Conservation (phyloP, 2,329 filamentous ascomycete species). For the Calonectria ilicicola region DNA sequence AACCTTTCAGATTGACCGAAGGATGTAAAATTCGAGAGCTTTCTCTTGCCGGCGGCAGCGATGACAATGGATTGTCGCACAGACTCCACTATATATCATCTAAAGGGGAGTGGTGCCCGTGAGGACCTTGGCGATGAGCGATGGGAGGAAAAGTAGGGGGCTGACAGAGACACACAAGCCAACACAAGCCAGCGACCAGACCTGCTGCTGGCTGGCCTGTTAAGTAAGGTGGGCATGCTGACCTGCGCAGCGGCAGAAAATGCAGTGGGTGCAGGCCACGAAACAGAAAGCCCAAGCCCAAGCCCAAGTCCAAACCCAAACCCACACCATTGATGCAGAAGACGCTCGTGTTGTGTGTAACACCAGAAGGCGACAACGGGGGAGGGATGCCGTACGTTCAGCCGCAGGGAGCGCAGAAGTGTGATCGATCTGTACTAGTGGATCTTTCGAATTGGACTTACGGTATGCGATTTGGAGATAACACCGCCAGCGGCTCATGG, state of each 20-base stretch:
- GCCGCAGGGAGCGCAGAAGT: constrained; percentile 29
- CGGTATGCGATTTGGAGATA: constrained; percentile 33
- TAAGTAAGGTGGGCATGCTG: constrained; percentile 1
- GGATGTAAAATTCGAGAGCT: constrained; percentile 17
- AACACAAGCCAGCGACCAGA: background rate
- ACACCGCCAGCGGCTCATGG: constrained; percentile 31
- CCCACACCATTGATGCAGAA: constrained; percentile 10
- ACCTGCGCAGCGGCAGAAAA: background rate
- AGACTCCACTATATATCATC: constrained; percentile 23
- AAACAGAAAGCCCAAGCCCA: background rate
- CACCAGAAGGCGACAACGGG: constrained; percentile 29
- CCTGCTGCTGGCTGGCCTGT: background rate
- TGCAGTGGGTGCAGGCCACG: background rate
- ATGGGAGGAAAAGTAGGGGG: background rate
- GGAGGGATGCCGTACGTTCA: constrained; percentile 33
- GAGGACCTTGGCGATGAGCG: constrained; percentile 1
- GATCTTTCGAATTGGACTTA: constrained; percentile 30
- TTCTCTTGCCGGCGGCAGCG: constrained; percentile 18
- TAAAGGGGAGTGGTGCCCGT: background rate
- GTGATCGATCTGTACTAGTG: constrained; percentile 38
- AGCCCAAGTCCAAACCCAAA: background rate
- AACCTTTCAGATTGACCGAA: background rate
- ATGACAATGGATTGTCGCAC: constrained; percentile 23
- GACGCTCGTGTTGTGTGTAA: constrained; percentile 32
- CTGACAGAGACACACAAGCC: background rate